Evolutionary conservation across 345 rosid genomes (phyloP), one percentile per base, ranked within the genome.

Genomic region (Acer negundo): DNA sequence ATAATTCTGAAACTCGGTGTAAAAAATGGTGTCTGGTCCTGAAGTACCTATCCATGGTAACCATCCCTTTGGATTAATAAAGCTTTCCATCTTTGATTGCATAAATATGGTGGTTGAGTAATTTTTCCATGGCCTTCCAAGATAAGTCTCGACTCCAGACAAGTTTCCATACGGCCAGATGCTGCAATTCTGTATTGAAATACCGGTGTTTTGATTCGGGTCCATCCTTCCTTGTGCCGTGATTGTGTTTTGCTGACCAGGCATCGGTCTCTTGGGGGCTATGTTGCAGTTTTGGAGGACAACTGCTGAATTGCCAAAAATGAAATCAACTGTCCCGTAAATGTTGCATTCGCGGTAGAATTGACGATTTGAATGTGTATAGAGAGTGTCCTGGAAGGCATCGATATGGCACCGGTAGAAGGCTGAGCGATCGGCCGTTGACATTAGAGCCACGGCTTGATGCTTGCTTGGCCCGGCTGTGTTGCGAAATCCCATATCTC

Each of bases 371-470:
- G 94, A 78, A 65, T 94, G 98, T 0, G 85, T 42, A 70, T 92
- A 94, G 72, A 92, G 90, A 3, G 94, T 81, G 84, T 92, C 97
- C 79, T 94, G 97, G 73, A 78, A 94, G 9, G 92, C 97, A 35
- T 90, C 90, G 19, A 94, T 70, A 10, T 85, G 78, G 79, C 98
- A 94, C 6, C 82, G 81, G 85, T 94, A 88, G 83, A 94, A 93
- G 20, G 86, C 84, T 1, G 90, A 79, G 28, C 70, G 78, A 66
- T 93, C 97, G 0, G 93, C 93, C 0, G 81, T 79, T 12, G 86
- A 89, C 86, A 89, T 80, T n/a, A 94, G 67, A 47, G 98, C 98
- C 63, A 94, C 97, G n/a, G 96, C 97, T 77, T 93, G 97, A 47
- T 90, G 93, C 84, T 91, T 93, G 62, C 58, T 40, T 51, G 96